These are phyloP conservation scores for Geranium brycei DNA, from an alignment of 345 rosid species.

Conservation along the genomic window DNA sequence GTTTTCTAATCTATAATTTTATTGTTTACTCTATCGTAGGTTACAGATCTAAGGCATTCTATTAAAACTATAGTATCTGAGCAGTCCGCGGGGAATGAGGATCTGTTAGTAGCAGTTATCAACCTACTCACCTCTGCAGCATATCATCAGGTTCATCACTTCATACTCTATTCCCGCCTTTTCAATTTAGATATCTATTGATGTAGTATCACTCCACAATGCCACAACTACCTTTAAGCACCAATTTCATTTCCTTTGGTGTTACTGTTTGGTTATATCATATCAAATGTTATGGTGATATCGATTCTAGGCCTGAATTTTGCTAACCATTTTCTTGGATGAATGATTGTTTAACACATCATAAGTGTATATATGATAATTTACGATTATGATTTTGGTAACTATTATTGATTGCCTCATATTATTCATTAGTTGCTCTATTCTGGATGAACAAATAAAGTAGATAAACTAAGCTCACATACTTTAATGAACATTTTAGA, in stretches of 20 bases:
- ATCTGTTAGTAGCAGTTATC: conserved; percentile 41
- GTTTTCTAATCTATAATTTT: conserved; percentile 6
- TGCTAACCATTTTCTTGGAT: neutral
- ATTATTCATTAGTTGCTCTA: too few relatives aligned
- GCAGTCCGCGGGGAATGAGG: conserved; percentile 37
- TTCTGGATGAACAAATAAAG: too few relatives aligned
- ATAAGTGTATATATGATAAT: neutral
- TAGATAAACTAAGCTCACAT: too few relatives aligned
- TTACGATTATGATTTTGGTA: too few relatives aligned
- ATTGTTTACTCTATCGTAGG: conserved; percentile 20
- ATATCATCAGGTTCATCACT: conserved; percentile 46
- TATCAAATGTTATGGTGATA: neutral
- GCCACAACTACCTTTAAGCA: neutral
- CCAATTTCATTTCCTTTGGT: neutral
- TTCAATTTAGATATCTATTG: conserved; percentile 1
- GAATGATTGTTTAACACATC: neutral
- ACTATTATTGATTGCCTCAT: too few relatives aligned
- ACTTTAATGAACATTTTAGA: too few relatives aligned
- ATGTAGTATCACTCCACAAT: neutral
- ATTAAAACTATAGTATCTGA: conserved; percentile 32
- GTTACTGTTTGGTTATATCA: neutral
- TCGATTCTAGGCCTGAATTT: neutral
- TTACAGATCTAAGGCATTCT: conserved; percentile 43
- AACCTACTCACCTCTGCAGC: conserved; percentile 64
- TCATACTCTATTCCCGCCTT: conserved; percentile 4